Evolutionary conservation across 1,284 basidiomycete genomes (phyloP).

Genomic region (Puccinia polysora): DNA sequence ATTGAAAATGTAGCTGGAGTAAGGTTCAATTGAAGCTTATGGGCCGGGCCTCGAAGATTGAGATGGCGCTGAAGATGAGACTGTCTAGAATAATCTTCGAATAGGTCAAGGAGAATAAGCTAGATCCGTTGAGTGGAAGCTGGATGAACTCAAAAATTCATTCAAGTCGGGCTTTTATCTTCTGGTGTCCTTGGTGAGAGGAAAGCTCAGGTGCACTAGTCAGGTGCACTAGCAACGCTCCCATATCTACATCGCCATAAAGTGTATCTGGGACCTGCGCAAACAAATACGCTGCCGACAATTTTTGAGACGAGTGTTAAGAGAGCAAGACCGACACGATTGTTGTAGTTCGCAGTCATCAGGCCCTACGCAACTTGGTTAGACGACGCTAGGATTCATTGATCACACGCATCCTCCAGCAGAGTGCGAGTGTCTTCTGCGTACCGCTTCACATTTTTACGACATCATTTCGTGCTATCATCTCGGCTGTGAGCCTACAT

Average conservation of each 20-base stretch:
- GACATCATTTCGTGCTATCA: too few relatives aligned
- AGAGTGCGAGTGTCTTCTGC: too few relatives aligned
- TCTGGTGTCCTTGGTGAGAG: neutral
- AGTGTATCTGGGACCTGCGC: conserved; percentile 8
- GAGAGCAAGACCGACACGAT: neutral
- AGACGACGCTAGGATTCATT: conserved; percentile 9
- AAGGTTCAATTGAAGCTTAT: neutral
- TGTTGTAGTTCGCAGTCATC: neutral
- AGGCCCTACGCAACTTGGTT: neutral
- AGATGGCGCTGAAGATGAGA: neutral
- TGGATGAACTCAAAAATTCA: neutral
- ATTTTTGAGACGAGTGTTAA: conserved; percentile 7
- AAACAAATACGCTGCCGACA: neutral
- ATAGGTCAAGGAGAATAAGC: neutral
- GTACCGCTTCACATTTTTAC: too few relatives aligned
- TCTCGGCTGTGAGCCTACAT: too few relatives aligned
- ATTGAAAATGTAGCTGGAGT: neutral
- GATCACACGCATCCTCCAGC: too few relatives aligned
- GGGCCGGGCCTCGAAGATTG: neutral
- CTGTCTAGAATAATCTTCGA: neutral
- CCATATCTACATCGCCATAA: neutral
- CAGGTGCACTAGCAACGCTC: neutral
- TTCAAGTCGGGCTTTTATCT: neutral
- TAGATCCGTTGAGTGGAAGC: neutral
- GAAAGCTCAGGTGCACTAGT: neutral